phyloP scores from a whole-genome alignment of 1,284 basidiomycete genomes.

The Sphaerobolus stellatus region DNA sequence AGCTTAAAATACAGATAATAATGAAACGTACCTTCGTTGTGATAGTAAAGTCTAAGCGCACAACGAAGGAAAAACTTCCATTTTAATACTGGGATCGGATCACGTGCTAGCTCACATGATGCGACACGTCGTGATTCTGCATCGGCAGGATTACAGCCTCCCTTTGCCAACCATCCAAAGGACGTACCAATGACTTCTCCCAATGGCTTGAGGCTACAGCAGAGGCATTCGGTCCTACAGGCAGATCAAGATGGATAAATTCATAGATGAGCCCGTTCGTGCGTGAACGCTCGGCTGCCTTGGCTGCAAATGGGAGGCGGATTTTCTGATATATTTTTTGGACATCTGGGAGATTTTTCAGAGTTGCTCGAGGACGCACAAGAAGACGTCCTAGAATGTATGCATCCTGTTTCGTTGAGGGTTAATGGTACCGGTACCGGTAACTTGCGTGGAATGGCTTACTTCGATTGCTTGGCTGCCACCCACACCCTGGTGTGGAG shows the following conservation, averaged over 20 bases:
- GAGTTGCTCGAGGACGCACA: constrained; percentile 24
- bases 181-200: constrained; percentile 9
- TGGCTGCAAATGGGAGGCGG: constrained; percentile 28
- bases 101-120: no score
- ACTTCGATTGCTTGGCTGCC: constrained; percentile 44
- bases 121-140: no score
- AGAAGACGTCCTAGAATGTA: constrained; percentile 36
- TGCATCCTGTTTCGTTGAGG: constrained; percentile 32
- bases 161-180: not conserved
- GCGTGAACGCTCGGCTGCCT: constrained; percentile 12
- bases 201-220: constrained; percentile 7
- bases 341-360: constrained; percentile 21
- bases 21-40: no score
- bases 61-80: no score
- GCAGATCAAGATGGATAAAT: constrained; percentile 17
- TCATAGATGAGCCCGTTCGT: constrained; percentile 24
- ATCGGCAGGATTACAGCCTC: no score
- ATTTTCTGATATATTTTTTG: constrained; percentile 32
- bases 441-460: not conserved
- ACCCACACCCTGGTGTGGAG: constrained; percentile 40
- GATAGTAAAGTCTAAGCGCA: no score
- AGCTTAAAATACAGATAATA: no score
- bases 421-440: not conserved
- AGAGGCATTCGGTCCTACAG: not conserved
- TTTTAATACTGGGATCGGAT: no score